Evolutionary conservation across 192 early-diverging fungal species (phyloP).

Genomic region (Geosiphon pyriformis): DNA sequence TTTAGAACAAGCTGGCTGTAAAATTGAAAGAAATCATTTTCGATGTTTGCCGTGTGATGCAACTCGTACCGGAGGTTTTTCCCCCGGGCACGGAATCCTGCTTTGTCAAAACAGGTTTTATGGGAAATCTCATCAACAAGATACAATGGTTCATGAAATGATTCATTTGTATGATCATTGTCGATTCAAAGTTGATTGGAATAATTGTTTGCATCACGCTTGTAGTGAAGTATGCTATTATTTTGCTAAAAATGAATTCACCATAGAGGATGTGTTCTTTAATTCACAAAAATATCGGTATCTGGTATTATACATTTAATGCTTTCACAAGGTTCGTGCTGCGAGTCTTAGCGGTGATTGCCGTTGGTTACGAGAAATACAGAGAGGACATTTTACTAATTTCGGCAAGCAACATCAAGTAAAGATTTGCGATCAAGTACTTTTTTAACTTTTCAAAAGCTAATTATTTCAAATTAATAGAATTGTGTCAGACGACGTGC

Average conservation of each 20-base stretch:
- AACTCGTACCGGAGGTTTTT: constrained; percentile 82
- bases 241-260: not conserved
- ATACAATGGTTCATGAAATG: constrained; percentile 93
- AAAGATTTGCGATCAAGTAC: not conserved
- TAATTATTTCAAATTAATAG: constrained; percentile 18
- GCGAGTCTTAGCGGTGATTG: constrained; percentile 79
- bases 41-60: constrained; percentile 78
- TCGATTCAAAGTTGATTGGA: constrained; percentile 68
- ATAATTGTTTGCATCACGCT: constrained; percentile 70
- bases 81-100: constrained; percentile 70
- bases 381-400: constrained; percentile 58
- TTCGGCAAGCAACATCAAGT: constrained; percentile 77
- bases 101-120: constrained; percentile 83
- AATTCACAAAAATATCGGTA: too few relatives aligned
- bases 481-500: constrained; percentile 86
- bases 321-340: constrained; percentile 52
- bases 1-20: constrained; percentile 63
- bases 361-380: constrained; percentile 60
- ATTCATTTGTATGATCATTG: constrained; percentile 78
- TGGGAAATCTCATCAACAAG: constrained; percentile 78
- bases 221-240: constrained; percentile 57
- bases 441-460: not conserved
- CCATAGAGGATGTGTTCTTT: too few relatives aligned
- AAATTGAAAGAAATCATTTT: constrained; percentile 54
- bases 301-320: not conserved